Conservation (phyloP, 805 yeast genomes). For the Limtongia smithiae region DNA sequence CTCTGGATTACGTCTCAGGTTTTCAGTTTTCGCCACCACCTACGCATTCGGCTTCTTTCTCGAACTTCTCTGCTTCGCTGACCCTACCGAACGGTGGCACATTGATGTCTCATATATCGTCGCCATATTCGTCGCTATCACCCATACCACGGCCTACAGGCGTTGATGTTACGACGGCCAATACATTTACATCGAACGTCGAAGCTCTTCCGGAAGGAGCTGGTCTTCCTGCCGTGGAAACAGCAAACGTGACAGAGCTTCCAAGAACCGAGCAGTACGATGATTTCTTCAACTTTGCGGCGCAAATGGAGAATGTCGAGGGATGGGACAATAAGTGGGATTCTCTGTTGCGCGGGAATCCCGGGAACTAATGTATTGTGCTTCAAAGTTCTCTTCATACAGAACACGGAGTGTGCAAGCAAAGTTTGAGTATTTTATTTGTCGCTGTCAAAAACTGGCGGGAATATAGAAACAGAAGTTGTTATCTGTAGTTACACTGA, state of each 20-base stretch:
- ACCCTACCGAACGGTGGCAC: background rate
- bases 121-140: background rate
- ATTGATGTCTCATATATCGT: no score
- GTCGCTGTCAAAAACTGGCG: no score
- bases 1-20: no score
- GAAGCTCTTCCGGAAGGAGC: background rate
- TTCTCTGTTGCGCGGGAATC: background rate
- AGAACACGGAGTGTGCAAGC: no score
- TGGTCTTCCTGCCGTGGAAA: no score
- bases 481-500: no score
- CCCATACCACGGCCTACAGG: background rate
- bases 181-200: background rate
- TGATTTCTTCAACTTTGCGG: constrained; percentile 8
- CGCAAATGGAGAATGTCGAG: constrained; percentile 13
- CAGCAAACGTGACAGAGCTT: background rate
- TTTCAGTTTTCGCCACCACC: no score
- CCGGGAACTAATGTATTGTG: no score
- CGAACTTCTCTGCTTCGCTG: background rate
- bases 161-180: background rate
- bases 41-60: no score
- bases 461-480: no score
- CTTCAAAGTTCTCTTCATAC: no score
- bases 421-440: no score
- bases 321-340: constrained; percentile 21
- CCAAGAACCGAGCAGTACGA: background rate